A percentile compares a stretch with the other conserved stretches of the same genome.
phyloP scores from a whole-genome alignment of 83 land plant species.

The Larix sibirica region DNA sequence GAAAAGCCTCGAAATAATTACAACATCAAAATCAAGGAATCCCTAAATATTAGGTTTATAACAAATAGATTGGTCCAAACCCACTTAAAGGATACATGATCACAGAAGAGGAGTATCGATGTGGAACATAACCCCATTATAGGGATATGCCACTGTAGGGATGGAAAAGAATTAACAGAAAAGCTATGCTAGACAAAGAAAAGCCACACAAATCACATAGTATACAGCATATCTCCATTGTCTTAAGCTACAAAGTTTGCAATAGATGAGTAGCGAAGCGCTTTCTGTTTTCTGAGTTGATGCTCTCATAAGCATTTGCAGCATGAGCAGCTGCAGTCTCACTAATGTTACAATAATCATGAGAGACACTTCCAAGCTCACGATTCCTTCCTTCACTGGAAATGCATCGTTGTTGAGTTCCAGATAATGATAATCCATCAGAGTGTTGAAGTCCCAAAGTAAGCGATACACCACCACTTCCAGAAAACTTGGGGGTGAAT shows the following conservation, averaged over 20 bases:
- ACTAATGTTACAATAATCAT: conserved; percentile 3
- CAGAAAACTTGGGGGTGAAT: conserved; percentile 40
- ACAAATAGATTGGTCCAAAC: no score
- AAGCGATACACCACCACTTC: conserved; percentile 58
- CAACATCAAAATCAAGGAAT: no score
- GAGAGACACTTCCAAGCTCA: neutral
- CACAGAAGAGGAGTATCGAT: no score
- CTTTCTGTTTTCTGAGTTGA: conserved; percentile 2
- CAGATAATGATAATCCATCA: conserved; percentile 39
- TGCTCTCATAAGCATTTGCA: neutral
- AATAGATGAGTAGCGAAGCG: neutral
- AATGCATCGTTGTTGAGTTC: conserved; percentile 38
- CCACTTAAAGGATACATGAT: no score
- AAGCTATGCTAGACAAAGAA: no score
- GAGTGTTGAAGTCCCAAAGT: conserved; percentile 82
- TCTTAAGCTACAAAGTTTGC: neutral
- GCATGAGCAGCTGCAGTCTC: conserved; percentile 13
- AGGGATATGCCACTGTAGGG: no score
- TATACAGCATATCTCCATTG: no score
- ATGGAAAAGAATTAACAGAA: no score
- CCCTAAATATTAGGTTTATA: no score
- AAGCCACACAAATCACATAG: no score
- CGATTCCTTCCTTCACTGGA: conserved; percentile 12
- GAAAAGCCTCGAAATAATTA: no score
- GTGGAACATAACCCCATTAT: no score